Conservation (phyloP, 305 asterid genomes). For the Ajuga reptans region DNA sequence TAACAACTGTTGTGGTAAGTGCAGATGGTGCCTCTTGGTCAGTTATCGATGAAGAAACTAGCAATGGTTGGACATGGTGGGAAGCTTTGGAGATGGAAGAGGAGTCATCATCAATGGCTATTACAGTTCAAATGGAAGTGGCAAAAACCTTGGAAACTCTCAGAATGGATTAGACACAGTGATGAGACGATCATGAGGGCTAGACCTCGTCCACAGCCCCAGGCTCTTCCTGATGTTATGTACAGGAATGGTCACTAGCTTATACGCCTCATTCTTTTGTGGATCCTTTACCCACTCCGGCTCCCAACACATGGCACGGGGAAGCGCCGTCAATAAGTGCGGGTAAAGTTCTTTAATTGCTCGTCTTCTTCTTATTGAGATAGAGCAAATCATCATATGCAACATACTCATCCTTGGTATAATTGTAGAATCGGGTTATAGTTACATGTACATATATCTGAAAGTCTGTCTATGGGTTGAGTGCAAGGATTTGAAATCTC, state of each 20-base stretch:
- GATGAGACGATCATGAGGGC: constrained; percentile 90
- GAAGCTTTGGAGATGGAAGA: constrained; percentile 98
- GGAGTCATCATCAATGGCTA: constrained; percentile 99
- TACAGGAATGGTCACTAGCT: constrained; percentile 66
- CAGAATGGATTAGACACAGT: constrained; percentile 85
- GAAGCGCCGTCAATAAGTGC: constrained; percentile 30
- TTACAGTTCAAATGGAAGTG: constrained; percentile 99
- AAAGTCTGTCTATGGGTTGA: background rate
- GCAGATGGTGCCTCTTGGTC: constrained; percentile 95
- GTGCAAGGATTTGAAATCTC: too few species aligned
- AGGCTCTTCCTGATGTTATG: constrained; percentile 55
- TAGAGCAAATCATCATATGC: background rate
- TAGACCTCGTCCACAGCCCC: constrained; percentile 77
- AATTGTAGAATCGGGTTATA: background rate
- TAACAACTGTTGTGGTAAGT: background rate
- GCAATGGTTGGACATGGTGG: constrained; percentile 87
- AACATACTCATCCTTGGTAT: background rate
- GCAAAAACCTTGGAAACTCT: constrained; percentile 99
- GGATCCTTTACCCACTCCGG: constrained; percentile 32
- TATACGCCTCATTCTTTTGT: constrained; percentile 21
- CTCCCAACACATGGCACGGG: constrained; percentile 35
- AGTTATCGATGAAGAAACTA: constrained; percentile 82
- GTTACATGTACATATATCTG: background rate
- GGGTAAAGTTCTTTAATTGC: constrained; percentile 18
- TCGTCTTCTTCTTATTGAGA: background rate